These are phyloP conservation scores for Thielaviopsis populi DNA, from an alignment of 2,329 filamentous ascomycete genomes.

Conservation along the genomic window DNA sequence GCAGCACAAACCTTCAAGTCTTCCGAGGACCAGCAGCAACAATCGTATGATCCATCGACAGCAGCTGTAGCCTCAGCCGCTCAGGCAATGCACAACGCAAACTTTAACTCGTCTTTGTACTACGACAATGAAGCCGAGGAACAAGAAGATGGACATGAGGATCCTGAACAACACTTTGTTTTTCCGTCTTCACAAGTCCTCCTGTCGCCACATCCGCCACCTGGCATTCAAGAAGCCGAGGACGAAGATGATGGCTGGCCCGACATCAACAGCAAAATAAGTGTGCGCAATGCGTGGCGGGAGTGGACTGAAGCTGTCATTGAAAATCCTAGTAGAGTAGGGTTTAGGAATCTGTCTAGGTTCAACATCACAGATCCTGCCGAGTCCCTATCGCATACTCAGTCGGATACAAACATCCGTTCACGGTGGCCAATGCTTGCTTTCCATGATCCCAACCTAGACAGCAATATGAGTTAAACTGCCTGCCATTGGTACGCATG, in stretches of 20 bases:
- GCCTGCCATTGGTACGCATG: neutral
- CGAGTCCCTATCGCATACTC: neutral
- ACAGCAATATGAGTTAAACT: neutral
- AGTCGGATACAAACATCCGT: neutral
- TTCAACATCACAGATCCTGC: neutral
- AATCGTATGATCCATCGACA: neutral
- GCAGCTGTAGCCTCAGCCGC: neutral
- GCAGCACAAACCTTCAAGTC: neutral
- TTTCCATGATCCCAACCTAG: neutral
- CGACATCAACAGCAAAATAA: neutral
- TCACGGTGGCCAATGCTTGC: constrained; percentile 7
- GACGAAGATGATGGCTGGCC: neutral
- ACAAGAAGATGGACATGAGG: neutral
- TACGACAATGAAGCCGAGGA: neutral
- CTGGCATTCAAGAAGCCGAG: neutral
- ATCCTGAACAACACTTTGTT: neutral
- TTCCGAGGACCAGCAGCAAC: neutral
- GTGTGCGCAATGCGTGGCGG: constrained; percentile 5
- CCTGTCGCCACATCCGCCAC: constrained; percentile 8
- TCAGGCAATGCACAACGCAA: neutral
- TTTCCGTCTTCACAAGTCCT: constrained; percentile 13
- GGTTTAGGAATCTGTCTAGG: neutral
- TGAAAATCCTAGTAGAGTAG: neutral
- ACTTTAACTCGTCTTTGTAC: neutral
- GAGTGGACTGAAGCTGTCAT: constrained; percentile 12